phyloP scores from a whole-genome alignment of 225 moss, liverwort and hornwort genomes.

The Marchantia paleacea region DNA sequence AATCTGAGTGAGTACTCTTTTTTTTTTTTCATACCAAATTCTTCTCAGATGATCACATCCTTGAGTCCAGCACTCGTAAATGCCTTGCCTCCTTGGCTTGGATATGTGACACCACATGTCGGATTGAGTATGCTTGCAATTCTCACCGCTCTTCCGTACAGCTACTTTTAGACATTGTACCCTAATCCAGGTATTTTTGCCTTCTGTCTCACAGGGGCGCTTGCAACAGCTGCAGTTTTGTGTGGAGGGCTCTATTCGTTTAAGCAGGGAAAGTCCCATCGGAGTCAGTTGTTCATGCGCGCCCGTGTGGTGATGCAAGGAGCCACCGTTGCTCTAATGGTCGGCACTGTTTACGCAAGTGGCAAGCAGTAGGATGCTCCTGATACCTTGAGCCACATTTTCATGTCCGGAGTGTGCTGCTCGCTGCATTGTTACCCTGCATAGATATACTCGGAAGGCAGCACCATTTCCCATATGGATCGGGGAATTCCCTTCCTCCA shows the following conservation, averaged over 20 bases:
- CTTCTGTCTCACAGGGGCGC: constrained; percentile 54
- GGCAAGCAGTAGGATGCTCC: constrained; percentile 34
- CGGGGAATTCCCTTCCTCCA: neutral
- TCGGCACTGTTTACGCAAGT: constrained; percentile 66
- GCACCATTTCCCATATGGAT: neutral
- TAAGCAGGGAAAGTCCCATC: constrained; percentile 59
- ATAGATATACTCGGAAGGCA: neutral
- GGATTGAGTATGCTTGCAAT: too few relatives aligned
- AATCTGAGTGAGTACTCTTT: too few relatives aligned
- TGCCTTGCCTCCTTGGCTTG: neutral
- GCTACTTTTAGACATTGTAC: too few relatives aligned
- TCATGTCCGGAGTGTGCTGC: neutral
- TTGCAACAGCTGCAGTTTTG: constrained; percentile 76
- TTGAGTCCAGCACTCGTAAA: too few relatives aligned
- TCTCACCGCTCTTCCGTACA: too few relatives aligned
- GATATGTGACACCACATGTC: too few relatives aligned
- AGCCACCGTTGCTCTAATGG: constrained; percentile 79
- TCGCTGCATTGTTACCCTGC: neutral
- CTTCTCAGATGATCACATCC: too few relatives aligned
- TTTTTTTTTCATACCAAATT: too few relatives aligned
- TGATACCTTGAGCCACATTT: neutral
- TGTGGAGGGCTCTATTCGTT: constrained; percentile 72
- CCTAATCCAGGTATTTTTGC: neutral
- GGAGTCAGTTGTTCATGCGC: constrained; percentile 80
- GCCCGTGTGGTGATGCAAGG: constrained; percentile 81